Evolutionary conservation across 1,139 yeast species (phyloP).

Genomic region (Petasospora rhodanensis): DNA sequence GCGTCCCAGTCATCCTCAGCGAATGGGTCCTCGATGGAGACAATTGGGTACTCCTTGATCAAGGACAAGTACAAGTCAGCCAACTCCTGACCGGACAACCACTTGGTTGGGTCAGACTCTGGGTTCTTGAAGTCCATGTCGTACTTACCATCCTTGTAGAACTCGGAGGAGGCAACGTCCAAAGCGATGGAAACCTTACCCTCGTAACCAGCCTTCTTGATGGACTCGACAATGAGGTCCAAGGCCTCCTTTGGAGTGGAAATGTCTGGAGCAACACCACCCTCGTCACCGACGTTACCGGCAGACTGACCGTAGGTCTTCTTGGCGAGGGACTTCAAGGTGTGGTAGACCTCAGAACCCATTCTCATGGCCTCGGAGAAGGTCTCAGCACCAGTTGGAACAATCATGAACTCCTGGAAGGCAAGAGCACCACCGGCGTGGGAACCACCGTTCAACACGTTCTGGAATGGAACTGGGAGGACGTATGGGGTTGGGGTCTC

Average conservation of each 20-base stretch:
- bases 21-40: conserved; percentile 95
- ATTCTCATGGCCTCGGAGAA: conserved; percentile 93
- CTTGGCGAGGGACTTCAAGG: conserved; percentile 85
- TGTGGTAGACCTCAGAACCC: conserved; percentile 96
- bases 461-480: conserved; percentile 94
- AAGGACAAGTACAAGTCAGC: conserved; percentile 77
- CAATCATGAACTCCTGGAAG: conserved; percentile 98
- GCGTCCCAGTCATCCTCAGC: conserved; percentile 99
- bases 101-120: conserved; percentile 78
- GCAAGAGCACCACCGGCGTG: conserved; percentile 99
- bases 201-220: conserved; percentile 87
- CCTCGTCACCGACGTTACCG: conserved; percentile 99
- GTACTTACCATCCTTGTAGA: conserved; percentile 92
- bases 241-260: conserved; percentile 91
- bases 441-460: conserved; percentile 97
- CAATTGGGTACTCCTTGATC: conserved; percentile 88
- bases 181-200: conserved; percentile 87
- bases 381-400: conserved; percentile 80
- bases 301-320: conserved; percentile 94
- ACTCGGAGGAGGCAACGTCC: conserved; percentile 96
- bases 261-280: conserved; percentile 99
- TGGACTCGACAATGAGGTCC: conserved; percentile 83
- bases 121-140: conserved; percentile 92
- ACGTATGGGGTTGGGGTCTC: conserved; percentile 68
- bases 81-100: conserved; percentile 84